Conservation (phyloP, 1,284 basidiomycete species). For the Rhodotorula sp. region DNA sequence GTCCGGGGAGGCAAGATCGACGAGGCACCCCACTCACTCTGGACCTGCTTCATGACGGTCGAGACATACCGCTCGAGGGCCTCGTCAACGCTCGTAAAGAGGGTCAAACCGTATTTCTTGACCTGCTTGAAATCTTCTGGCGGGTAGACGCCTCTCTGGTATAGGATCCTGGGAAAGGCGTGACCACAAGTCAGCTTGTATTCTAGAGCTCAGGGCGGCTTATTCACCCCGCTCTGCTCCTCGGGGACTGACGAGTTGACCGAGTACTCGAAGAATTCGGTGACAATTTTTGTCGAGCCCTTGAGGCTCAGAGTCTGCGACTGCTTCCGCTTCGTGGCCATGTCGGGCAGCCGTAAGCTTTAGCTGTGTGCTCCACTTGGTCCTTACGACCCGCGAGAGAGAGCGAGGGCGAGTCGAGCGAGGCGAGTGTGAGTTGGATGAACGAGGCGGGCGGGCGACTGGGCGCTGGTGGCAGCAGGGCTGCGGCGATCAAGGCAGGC, state of each 20-base stretch:
- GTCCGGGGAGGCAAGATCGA: not conserved
- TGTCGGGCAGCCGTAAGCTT: not conserved
- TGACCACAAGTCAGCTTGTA: not conserved
- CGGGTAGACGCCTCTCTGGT: slow-evolving; percentile 95
- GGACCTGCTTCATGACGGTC: slow-evolving; percentile 85
- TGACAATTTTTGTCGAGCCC: slow-evolving; percentile 91
- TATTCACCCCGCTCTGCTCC: no score
- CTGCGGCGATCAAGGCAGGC: no score
- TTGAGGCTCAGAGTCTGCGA: slow-evolving; percentile 70
- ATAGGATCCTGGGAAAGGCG: slow-evolving; percentile 69
- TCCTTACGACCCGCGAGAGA: not conserved
- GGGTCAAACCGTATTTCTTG: slow-evolving; percentile 96
- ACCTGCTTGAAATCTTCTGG: slow-evolving; percentile 96
- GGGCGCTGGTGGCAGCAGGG: no score
- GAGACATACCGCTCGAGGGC: slow-evolving; percentile 88
- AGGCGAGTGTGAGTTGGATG: no score
- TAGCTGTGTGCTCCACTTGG: not conserved
- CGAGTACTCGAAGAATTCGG: slow-evolving; percentile 98
- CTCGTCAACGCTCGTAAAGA: slow-evolving; percentile 90
- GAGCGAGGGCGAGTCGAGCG: not conserved
- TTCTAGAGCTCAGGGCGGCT: not conserved
- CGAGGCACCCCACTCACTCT: slow-evolving; percentile 60
- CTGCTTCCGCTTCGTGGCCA: slow-evolving; percentile 39
- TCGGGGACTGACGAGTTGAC: slow-evolving; percentile 74
- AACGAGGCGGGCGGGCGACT: no score